Percentiles rank a stretch among this genome's conserved stretches.
phyloP scores from a whole-genome alignment of 2,329 filamentous ascomycete genomes.

The Cryphonectria parasitica region DNA sequence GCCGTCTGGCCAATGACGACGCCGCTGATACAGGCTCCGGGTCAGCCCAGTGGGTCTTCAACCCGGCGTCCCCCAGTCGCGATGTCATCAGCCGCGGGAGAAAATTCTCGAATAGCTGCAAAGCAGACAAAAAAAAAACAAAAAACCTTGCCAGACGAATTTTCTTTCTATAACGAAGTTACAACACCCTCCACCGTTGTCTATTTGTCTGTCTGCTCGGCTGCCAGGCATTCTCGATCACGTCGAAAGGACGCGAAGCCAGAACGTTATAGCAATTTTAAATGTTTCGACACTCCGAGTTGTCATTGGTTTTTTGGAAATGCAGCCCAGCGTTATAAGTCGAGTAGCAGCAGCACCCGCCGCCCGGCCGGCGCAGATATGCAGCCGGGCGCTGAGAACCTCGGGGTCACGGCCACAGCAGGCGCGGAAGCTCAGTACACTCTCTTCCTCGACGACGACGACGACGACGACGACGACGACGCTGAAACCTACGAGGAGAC shows the following conservation, averaged over 20 bases:
- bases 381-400: slow-evolving; percentile 35
- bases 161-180: slow-evolving; percentile 5
- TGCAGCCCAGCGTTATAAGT: slow-evolving; percentile 41
- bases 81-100: slow-evolving; percentile 21
- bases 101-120: slow-evolving; percentile 21
- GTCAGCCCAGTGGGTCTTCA: not conserved
- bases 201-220: not conserved
- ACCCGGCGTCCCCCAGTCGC: slow-evolving; percentile 9
- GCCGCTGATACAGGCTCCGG: slow-evolving; percentile 1
- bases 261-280: slow-evolving; percentile 1
- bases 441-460: slow-evolving; percentile 30
- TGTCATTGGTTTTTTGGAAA: slow-evolving; percentile 29
- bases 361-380: slow-evolving; percentile 38
- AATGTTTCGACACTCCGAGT: slow-evolving; percentile 18
- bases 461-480: slow-evolving; percentile 23
- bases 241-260: not conserved
- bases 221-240: not conserved
- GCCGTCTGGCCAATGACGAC: not conserved
- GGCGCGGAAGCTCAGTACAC: slow-evolving; percentile 30
- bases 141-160: slow-evolving; percentile 18
- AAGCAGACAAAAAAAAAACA: not conserved
- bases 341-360: slow-evolving; percentile 39
- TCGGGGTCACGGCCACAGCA: slow-evolving; percentile 32
- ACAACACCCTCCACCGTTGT: not conserved
- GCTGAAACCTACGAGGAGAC: slow-evolving; percentile 27